Base-by-base conservation (phyloP, 2,329 filamentous ascomycete genomes). In the Rhynchosporium agropyri region DNA sequence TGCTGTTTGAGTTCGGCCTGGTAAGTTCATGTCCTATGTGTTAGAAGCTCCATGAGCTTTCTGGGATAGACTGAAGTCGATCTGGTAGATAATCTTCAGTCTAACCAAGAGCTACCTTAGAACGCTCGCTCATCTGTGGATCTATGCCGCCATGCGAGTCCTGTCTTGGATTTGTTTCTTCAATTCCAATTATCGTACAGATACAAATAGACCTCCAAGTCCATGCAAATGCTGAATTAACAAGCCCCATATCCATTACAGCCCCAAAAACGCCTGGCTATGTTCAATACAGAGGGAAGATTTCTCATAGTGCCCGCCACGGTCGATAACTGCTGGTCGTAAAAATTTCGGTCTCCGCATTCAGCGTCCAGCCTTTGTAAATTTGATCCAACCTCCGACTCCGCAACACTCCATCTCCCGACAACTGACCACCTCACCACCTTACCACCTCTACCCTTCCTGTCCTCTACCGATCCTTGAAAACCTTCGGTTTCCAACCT, bases 401-500 rank as follows among this genome's bases (percentile, higher is more conserved):
- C 29, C 31, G 20, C 20, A 20, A 20, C 1, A 20, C 20, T 20
- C 20, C 20, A 20, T 20, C 20, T 20, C 20, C 20, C 20, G 20
- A 20, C 54, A 26, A 36, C 12, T 4, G 58, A 48, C 51, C 58
- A 55, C 15, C 49, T 56, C 57, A 56, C 63, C 62, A 33, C 40
- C 60, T 31, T 43, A 61, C n/a, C 56, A 63, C 42, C 62, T 63
- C 54, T 60, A 45, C 40, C 20, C 33, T n/a, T 8, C 5, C 40
- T 31, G 29, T 43, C 36, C 33, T 1, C 28, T 46, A 90, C 83
- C 87, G 83, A 76, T 96, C 91, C 80, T 96, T 96, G 79, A 95
- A 97, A 63, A 97, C 81, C 82, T 97, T 97, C 63, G 94, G 95
- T 76, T 93, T 96, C 87, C 92, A 97, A 0, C 94, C 95, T 67